phyloP scores from a whole-genome alignment of 1,284 basidiomycete genomes.

The Prillingera fragicola region DNA sequence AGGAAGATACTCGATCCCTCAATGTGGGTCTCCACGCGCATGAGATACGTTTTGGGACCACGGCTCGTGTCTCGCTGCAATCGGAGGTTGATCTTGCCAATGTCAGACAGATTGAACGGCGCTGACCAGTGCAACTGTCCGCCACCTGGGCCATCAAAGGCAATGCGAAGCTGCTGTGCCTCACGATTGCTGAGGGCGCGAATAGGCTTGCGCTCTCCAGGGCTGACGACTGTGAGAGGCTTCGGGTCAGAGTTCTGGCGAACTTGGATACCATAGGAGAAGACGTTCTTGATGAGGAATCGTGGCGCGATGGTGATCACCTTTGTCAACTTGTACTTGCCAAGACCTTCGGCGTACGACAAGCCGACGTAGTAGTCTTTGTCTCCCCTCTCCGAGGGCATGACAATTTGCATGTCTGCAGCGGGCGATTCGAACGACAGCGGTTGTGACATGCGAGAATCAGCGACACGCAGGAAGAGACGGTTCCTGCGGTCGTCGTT shows the following conservation, averaged over 20 bases:
- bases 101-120: conserved; percentile 86
- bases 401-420: conserved; percentile 78
- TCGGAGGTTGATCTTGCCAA: conserved; percentile 72
- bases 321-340: conserved; percentile 95
- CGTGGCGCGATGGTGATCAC: conserved; percentile 88
- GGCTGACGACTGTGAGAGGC: conserved; percentile 52
- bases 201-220: conserved; percentile 67
- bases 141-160: conserved; percentile 75
- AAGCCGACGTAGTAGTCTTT: conserved; percentile 82
- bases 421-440: conserved; percentile 85
- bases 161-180: conserved; percentile 67
- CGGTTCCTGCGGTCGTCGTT: conserved; percentile 73
- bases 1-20: conserved; percentile 88
- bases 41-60: conserved; percentile 54
- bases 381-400: conserved; percentile 62
- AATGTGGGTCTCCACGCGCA: conserved; percentile 78
- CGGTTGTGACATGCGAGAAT: conserved; percentile 86
- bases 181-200: conserved; percentile 61
- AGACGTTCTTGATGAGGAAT: conserved; percentile 82
- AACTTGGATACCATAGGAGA: conserved; percentile 65
- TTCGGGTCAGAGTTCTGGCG: conserved; percentile 69
- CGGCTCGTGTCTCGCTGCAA: conserved; percentile 51
- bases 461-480: conserved; percentile 74
- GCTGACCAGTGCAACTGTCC: conserved; percentile 66
- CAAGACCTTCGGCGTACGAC: conserved; percentile 86